A percentile compares a stretch with the other conserved stretches of the same genome.
Evolutionary conservation across 129 eudicot genomes (phyloP).

Genomic region (Saposhnikovia divaricata): DNA sequence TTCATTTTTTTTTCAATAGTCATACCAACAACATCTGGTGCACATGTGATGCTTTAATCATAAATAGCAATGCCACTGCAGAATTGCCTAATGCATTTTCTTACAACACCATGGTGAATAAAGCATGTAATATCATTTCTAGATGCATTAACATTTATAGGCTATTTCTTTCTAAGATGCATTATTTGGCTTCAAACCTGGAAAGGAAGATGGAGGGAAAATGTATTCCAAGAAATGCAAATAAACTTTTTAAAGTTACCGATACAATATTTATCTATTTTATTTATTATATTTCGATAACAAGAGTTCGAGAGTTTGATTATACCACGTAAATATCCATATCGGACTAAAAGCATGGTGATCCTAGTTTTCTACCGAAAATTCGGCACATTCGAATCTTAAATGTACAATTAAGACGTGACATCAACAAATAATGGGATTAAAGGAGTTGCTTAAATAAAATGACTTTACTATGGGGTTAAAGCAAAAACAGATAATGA

Average conservation of each 20-base stretch:
- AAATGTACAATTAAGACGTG: not conserved
- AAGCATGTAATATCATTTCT: not conserved
- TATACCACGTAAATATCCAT: too few species aligned
- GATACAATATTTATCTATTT: too few species aligned
- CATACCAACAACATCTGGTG: not conserved
- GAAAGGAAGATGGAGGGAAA: not conserved
- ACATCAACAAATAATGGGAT: not conserved
- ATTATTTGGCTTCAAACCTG: not conserved
- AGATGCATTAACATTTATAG: not conserved
- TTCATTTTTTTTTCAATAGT: not conserved
- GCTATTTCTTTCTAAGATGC: not conserved
- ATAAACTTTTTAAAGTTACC: too few species aligned
- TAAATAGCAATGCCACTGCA: constrained; percentile 7
- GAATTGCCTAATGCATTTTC: constrained; percentile 2
- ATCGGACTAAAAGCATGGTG: not conserved
- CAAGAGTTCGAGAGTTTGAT: not conserved
- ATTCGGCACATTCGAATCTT: not conserved
- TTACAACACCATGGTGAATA: not conserved
- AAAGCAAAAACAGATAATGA: not conserved
- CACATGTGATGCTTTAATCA: not conserved
- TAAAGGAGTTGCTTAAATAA: not conserved
- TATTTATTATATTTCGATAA: too few species aligned
- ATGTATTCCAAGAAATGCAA: too few species aligned
- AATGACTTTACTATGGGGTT: not conserved
- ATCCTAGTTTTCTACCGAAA: too few species aligned